Conservation (phyloP, 1,139 yeast species). For the Kodamaea arcana region DNA sequence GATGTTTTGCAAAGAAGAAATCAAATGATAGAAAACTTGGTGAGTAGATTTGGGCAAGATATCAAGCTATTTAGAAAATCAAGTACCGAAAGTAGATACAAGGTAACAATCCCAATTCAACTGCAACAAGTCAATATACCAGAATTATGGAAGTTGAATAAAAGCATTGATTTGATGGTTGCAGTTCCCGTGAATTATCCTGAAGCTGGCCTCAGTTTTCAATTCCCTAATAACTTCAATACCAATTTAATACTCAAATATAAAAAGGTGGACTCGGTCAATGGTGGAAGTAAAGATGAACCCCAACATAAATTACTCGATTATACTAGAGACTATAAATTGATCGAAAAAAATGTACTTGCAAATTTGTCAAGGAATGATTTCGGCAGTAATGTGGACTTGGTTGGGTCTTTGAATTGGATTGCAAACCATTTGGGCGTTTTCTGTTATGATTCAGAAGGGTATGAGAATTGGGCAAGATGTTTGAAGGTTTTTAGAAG, state of each 20-base stretch:
- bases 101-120: constrained; percentile 20
- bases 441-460: constrained; percentile 17
- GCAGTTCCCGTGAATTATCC: constrained; percentile 17
- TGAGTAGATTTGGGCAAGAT: constrained; percentile 19
- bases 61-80: constrained; percentile 26
- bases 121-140: constrained; percentile 9
- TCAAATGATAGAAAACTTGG: constrained; percentile 19
- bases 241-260: constrained; percentile 20
- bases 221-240: constrained; percentile 23
- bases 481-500: constrained; percentile 1
- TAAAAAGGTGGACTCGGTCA: constrained; percentile 11
- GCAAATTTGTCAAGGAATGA: constrained; percentile 17
- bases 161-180: constrained; percentile 14
- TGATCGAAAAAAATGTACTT: constrained; percentile 21
- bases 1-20: constrained; percentile 14
- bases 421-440: constrained; percentile 24
- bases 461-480: constrained; percentile 12
- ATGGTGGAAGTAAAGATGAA: constrained; percentile 3
- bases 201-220: constrained; percentile 12
- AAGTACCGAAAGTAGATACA: constrained; percentile 16
- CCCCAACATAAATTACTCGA: constrained; percentile 12
- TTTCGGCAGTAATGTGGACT: constrained; percentile 14
- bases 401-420: constrained; percentile 27
- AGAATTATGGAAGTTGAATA: constrained; percentile 12
- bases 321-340: constrained; percentile 15